Evolutionary conservation across 1,284 basidiomycete genomes (phyloP).

Genomic region (Trametes sp.): DNA sequence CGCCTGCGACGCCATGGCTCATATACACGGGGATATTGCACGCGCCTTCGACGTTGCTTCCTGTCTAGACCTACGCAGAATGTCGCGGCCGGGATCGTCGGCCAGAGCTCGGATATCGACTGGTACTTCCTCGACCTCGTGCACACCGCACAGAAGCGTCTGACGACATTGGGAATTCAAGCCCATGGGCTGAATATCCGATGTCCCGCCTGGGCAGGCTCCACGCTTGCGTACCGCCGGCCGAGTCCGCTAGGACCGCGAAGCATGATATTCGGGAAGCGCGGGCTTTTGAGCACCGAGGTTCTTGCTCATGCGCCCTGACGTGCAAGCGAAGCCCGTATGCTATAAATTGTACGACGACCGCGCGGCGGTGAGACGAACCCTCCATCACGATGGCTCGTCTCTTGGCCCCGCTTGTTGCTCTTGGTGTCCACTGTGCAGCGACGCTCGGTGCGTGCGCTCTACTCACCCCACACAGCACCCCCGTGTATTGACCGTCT

Average conservation of each 20-base stretch:
- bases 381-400: not conserved
- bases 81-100: not conserved
- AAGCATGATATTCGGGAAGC: not conserved
- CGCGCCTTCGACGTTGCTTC: too few species aligned
- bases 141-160: not conserved
- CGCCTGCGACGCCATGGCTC: too few species aligned
- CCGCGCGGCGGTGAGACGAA: not conserved
- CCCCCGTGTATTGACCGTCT: not conserved
- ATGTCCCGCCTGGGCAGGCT: not conserved
- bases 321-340: not conserved
- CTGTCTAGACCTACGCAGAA: not conserved
- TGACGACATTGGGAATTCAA: not conserved
- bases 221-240: not conserved
- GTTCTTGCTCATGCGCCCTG: not conserved
- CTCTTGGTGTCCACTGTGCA: not conserved
- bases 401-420: not conserved
- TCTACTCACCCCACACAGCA: not conserved
- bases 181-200: not conserved
- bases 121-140: not conserved
- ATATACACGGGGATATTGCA: too few species aligned
- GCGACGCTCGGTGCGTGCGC: not conserved
- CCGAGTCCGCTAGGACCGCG: not conserved
- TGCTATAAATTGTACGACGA: not conserved
- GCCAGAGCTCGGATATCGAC: not conserved
- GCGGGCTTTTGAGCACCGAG: conserved; percentile 1